Percentiles rank a stretch among this genome's conserved stretches.
Evolutionary conservation across 1,284 basidiomycete genomes (phyloP).

Genomic region (Pterulicium gracile): DNA sequence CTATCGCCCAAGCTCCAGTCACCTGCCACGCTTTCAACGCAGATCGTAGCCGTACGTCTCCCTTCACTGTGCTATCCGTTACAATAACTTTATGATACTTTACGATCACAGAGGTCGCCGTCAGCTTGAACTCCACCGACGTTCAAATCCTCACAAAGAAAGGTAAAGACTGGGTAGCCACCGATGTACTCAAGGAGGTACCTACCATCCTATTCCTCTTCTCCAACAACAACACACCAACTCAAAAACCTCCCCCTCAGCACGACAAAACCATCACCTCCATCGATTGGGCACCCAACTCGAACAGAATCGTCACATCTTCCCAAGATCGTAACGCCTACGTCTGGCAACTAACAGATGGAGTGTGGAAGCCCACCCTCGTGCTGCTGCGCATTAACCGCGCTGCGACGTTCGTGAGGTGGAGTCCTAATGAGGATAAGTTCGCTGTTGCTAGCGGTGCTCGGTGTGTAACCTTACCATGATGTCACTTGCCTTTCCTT

Average conservation of each 20-base stretch:
- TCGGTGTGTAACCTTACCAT: slow-evolving; percentile 37
- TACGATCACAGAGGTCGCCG: slow-evolving; percentile 67
- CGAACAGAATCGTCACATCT: slow-evolving; percentile 96
- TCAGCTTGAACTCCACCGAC: slow-evolving; percentile 87
- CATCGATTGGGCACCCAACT: slow-evolving; percentile 96
- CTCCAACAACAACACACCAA: too few relatives aligned
- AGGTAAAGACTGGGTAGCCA: slow-evolving; percentile 65
- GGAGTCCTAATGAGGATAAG: slow-evolving; percentile 97
- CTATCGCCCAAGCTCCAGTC: slow-evolving; percentile 74
- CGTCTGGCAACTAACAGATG: slow-evolving; percentile 83
- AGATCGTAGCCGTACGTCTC: slow-evolving; percentile 69
- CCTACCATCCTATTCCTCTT: slow-evolving; percentile 12
- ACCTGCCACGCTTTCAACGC: slow-evolving; percentile 91
- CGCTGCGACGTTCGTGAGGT: slow-evolving; percentile 90
- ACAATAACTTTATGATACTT: slow-evolving; percentile 9
- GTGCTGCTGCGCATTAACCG: slow-evolving; percentile 93
- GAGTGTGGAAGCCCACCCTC: slow-evolving; percentile 94
- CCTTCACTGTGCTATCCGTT: slow-evolving; percentile 4
- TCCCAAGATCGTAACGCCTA: slow-evolving; percentile 99
- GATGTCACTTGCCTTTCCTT: slow-evolving; percentile 6
- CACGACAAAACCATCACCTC: slow-evolving; percentile 98
- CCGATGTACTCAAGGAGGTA: slow-evolving; percentile 83
- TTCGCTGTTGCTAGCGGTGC: slow-evolving; percentile 98
- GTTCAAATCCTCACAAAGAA: slow-evolving; percentile 72
- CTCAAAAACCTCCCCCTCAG: slow-evolving; percentile 34